phyloP scores from a whole-genome alignment of 2,329 filamentous ascomycete species.

The Pyricularia sp. region DNA sequence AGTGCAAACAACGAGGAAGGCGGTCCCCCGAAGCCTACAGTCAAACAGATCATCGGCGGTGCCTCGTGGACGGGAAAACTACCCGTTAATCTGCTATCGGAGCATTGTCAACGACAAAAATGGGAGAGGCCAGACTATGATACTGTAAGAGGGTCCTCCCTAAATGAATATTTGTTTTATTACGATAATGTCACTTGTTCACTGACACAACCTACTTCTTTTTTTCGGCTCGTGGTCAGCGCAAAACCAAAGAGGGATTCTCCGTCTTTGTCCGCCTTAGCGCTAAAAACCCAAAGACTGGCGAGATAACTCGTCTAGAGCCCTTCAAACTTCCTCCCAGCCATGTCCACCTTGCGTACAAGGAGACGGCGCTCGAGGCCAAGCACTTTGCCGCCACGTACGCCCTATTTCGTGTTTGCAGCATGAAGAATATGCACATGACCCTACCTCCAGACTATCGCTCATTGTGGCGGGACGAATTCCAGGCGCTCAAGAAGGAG shows the following conservation, averaged over 20 bases:
- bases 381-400: slow-evolving; percentile 91
- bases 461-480: slow-evolving; percentile 77
- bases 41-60: slow-evolving; percentile 81
- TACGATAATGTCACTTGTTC: neutral
- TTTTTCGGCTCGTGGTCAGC: slow-evolving; percentile 20
- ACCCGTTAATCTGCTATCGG: slow-evolving; percentile 84
- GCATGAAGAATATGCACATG: slow-evolving; percentile 92
- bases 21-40: slow-evolving; percentile 49
- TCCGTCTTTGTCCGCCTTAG: slow-evolving; percentile 75
- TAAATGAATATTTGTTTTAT: neutral
- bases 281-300: slow-evolving; percentile 70
- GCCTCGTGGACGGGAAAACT: slow-evolving; percentile 97
- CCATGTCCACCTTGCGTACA: slow-evolving; percentile 66
- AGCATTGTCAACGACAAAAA: slow-evolving; percentile 91
- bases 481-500: slow-evolving; percentile 69
- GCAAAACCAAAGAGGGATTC: slow-evolving; percentile 63
- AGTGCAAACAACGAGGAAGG: slow-evolving; percentile 12
- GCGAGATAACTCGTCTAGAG: slow-evolving; percentile 63
- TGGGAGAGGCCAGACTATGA: slow-evolving; percentile 94
- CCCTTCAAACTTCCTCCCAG: slow-evolving; percentile 72
- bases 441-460: slow-evolving; percentile 87
- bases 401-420: slow-evolving; percentile 82
- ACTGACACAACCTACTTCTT: neutral
- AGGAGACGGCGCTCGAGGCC: slow-evolving; percentile 78
- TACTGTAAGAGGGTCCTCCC: slow-evolving; percentile 41